Evolutionary conservation across 2,329 filamentous ascomycete species (phyloP).

Genomic region (Trichoderma afroharzianum): DNA sequence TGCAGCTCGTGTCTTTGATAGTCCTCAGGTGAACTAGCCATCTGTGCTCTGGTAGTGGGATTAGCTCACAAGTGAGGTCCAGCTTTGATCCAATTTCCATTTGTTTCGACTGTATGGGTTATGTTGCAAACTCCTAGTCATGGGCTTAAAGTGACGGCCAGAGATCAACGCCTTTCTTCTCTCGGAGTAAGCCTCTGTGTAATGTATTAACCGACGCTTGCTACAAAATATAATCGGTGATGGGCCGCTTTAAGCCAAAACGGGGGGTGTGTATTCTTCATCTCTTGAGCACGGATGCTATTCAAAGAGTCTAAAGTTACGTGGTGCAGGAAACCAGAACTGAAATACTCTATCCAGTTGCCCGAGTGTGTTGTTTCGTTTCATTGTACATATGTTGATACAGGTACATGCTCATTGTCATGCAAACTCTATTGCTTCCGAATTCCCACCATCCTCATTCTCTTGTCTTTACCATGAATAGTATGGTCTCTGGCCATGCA

Average conservation of each 20-base stretch:
- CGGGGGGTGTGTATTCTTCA: not conserved
- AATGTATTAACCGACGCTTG: not conserved
- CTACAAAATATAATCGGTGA: not conserved
- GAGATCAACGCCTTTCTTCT: not conserved
- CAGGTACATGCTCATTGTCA: constrained; percentile 22
- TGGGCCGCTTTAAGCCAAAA: not conserved
- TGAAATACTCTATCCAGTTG: not conserved
- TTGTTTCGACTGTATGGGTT: constrained; percentile 4
- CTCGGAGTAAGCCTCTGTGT: not conserved
- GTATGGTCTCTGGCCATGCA: constrained; percentile 82
- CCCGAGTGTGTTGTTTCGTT: constrained; percentile 23
- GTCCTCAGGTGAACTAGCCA: constrained; percentile 1
- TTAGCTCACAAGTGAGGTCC: constrained; percentile 1
- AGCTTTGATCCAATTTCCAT: constrained; percentile 4
- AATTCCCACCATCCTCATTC: not conserved
- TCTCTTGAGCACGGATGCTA: not conserved
- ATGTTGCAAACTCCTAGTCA: not conserved
- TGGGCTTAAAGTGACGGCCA: not conserved
- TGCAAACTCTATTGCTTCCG: not conserved
- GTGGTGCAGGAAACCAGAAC: not conserved
- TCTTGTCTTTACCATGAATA: constrained; percentile 71
- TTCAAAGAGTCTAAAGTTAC: not conserved
- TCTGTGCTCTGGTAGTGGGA: constrained; percentile 19
- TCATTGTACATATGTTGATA: constrained; percentile 37
- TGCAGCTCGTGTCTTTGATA: not conserved